A percentile compares a stretch with the other conserved stretches of the same genome.
Conservation (phyloP, 129 eudicot species). For the Flaveria ramosissima region DNA sequence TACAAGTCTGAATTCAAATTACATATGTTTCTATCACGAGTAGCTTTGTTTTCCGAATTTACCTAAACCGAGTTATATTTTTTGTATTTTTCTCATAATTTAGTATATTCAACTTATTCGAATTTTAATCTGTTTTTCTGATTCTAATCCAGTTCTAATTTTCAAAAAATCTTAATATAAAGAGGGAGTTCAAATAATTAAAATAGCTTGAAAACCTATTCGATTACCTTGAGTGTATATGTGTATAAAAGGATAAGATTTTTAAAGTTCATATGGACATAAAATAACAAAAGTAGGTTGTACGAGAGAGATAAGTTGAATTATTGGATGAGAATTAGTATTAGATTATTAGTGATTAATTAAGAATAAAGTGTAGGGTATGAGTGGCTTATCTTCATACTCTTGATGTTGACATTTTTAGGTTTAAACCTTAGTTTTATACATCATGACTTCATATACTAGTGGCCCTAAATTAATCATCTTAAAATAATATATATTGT, state of each 20-base stretch:
- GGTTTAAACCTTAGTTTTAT: slow-evolving; percentile 1
- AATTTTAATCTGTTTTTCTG: too few species aligned
- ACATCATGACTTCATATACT: slow-evolving; percentile 1
- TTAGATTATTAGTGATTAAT: not conserved
- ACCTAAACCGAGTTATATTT: too few species aligned
- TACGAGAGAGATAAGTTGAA: not conserved
- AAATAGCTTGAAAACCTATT: not conserved
- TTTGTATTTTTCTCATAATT: not conserved
- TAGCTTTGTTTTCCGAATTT: too few species aligned
- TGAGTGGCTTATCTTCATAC: slow-evolving; percentile 39
- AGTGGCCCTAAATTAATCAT: slow-evolving; percentile 33
- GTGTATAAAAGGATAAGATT: not conserved
- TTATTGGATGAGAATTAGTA: slow-evolving; percentile 18
- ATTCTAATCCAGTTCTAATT: not conserved
- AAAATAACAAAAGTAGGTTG: slow-evolving; percentile 7
- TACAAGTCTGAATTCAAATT: not conserved
- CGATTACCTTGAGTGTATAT: not conserved
- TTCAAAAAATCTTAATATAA: not conserved
- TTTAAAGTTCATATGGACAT: not conserved
- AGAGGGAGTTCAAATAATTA: not conserved
- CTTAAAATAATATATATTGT: slow-evolving; percentile 10
- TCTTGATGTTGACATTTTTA: slow-evolving; percentile 33
- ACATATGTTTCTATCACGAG: too few species aligned
- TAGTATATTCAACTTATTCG: too few species aligned
- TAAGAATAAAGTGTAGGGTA: slow-evolving; percentile 19